phyloP scores from a whole-genome alignment of 257 asterid genomes.

The Ocimum tenuiflorum region DNA sequence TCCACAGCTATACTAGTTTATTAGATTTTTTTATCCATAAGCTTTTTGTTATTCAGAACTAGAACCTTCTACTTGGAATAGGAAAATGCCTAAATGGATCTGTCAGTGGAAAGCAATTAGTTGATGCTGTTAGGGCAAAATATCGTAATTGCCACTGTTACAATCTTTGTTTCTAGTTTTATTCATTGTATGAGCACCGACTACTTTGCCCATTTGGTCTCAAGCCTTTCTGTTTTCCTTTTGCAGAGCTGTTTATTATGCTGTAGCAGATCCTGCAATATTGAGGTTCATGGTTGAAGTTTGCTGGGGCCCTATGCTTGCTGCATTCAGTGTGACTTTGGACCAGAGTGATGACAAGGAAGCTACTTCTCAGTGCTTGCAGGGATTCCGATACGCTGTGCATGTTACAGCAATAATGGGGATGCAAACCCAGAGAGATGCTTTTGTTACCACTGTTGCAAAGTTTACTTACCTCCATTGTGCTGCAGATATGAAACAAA shows the following conservation, averaged over 20 bases:
- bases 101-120: slow-evolving; percentile 11
- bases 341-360: slow-evolving; percentile 96
- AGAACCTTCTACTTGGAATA: slow-evolving; percentile 12
- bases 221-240: slow-evolving; percentile 12
- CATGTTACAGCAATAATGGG: slow-evolving; percentile 94
- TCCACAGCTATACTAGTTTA: slow-evolving; percentile 15
- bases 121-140: slow-evolving; percentile 8
- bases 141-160: background rate
- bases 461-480: slow-evolving; percentile 96
- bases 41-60: background rate
- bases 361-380: slow-evolving; percentile 85
- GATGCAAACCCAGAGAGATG: slow-evolving; percentile 98
- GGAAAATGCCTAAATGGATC: slow-evolving; percentile 5
- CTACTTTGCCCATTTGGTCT: slow-evolving; percentile 10
- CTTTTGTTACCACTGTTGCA: slow-evolving; percentile 95
- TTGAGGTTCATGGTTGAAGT: slow-evolving; percentile 96
- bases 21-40: background rate
- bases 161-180: slow-evolving; percentile 7
- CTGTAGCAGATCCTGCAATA: slow-evolving; percentile 82
- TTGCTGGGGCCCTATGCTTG: slow-evolving; percentile 99
- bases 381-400: slow-evolving; percentile 89
- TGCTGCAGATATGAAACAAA: slow-evolving; percentile 99
- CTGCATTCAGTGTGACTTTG: slow-evolving; percentile 94
- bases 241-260: slow-evolving; percentile 69
- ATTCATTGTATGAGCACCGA: slow-evolving; percentile 13